phyloP scores from a whole-genome alignment of 176 grass and related monocot species.

The Luzula sylvatica region DNA sequence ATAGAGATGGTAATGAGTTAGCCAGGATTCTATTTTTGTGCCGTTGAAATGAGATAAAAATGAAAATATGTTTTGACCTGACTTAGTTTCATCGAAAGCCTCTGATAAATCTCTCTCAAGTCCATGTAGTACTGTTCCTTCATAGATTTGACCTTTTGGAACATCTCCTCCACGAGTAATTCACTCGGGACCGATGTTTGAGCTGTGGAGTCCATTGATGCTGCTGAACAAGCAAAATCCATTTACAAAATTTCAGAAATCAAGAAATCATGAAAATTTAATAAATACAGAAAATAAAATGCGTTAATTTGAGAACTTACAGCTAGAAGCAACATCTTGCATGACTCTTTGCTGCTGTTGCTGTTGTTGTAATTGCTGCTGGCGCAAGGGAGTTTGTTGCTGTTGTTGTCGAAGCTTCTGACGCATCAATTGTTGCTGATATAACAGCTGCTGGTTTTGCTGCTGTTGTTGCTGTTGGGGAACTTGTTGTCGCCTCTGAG shows the following conservation, averaged over 20 bases:
- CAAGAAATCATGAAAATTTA: no score
- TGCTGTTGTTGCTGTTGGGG: conserved; percentile 62
- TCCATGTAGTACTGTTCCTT: conserved; percentile 61
- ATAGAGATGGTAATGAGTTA: neutral
- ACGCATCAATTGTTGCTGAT: conserved; percentile 48
- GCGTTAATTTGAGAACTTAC: no score
- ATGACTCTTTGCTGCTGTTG: no score
- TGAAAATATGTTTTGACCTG: conserved; percentile 15
- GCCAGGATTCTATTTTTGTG: neutral
- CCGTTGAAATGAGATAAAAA: no score
- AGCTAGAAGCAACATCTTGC: no score
- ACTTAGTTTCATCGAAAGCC: conserved; percentile 52
- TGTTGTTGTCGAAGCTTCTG: conserved; percentile 70
- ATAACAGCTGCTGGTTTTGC: conserved; percentile 35
- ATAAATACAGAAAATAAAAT: no score
- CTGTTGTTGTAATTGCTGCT: neutral
- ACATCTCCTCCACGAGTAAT: conserved; percentile 67
- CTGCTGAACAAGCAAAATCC: conserved; percentile 27
- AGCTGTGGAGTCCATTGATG: conserved; percentile 57
- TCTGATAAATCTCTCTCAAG: conserved; percentile 51
- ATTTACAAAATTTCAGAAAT: no score
- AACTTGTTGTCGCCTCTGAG: conserved; percentile 52
- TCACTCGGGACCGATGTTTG: conserved; percentile 44
- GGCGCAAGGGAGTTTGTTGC: conserved; percentile 24
- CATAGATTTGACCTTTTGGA: conserved; percentile 73